Evolutionary conservation across 169 alveolate genomes (phyloP), one percentile per base, ranked within the genome.

Genomic region (Eimeria maxima): DNA sequence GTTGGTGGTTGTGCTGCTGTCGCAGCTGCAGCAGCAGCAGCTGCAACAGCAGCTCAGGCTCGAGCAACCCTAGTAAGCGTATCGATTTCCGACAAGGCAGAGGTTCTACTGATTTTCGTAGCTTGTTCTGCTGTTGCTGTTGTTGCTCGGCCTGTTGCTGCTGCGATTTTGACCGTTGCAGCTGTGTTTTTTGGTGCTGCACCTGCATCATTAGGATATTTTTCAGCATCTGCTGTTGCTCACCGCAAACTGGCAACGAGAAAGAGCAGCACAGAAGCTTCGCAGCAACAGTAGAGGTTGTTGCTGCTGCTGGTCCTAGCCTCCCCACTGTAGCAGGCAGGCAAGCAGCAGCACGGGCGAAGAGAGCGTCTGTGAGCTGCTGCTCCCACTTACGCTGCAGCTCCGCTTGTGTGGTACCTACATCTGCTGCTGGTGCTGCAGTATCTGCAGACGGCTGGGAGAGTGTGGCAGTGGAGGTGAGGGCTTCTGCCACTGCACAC

Each of bases 401-500:
- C 60, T 53, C 60, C 60, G 60, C 84, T 74, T 16, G 53, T 29
- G 45, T 29, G n/a, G 84, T 50, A 74, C 53, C 50, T 18, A 10
- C 24, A 24, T 18, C 45, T 74, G 24, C 18, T 67, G 76, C 53
- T 53, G 60, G 20, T 53, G 60, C 1, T 53, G 60, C 60, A 1
- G 60, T 53, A 53, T 53, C 60, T 53, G 60, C 3, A 33, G 38
- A 33, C 0, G 38, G 38, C 38, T 33, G 38, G n/a, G n/a, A n/a
- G 1, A 33, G 38, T 33, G 38, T 33, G 71, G 18, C 47, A 8
- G 45, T 29, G 84, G 50, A 45, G 29, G 29, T 44, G 53, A 74
- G 84, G 50, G 84, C 84, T 29, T 29, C 53, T 29, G 84, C 84
- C 57, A 74, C 57, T 74, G 53, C 84, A 20, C 84, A 74, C 53